Percentiles rank a stretch among this genome's conserved stretches.
phyloP scores from a whole-genome alignment of 768 basidiomycete genomes.

The Hygrophorus pudorinus region DNA sequence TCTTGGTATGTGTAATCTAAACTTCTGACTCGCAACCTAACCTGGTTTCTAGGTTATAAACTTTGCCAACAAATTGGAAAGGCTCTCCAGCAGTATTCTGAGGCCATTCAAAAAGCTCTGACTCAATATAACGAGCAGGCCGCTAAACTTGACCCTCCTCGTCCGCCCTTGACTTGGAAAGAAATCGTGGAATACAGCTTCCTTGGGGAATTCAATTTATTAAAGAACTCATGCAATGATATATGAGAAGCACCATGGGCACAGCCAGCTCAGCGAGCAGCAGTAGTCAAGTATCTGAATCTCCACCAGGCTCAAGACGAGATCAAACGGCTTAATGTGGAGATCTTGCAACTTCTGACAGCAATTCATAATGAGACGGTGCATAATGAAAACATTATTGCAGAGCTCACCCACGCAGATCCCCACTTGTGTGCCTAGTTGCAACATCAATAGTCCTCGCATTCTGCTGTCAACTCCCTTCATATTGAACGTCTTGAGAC shows the following conservation, averaged over 20 bases:
- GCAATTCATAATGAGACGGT: conserved; percentile 16
- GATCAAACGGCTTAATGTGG: conserved; percentile 20
- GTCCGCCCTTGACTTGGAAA: conserved; percentile 14
- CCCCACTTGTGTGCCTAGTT: too few relatives aligned
- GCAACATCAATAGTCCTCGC: too few relatives aligned
- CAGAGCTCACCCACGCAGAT: too few relatives aligned
- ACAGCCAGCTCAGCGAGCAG: conserved; percentile 12
- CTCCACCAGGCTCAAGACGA: conserved; percentile 23
- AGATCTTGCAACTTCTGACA: conserved; percentile 18
- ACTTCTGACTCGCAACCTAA: background rate
- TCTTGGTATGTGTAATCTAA: conserved; percentile 8
- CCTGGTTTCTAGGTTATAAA: conserved; percentile 22
- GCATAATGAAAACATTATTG: too few relatives aligned
- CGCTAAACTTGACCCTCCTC: conserved; percentile 8
- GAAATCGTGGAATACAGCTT: conserved; percentile 13
- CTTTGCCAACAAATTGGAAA: conserved; percentile 23
- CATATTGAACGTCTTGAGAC: too few relatives aligned
- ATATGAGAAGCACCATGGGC: conserved; percentile 22
- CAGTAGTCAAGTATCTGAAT: conserved; percentile 18
- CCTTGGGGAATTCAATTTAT: conserved; percentile 22
- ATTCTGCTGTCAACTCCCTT: too few relatives aligned
- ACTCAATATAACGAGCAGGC: conserved; percentile 22
- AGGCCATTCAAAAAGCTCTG: conserved; percentile 23
- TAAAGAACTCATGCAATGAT: conserved; percentile 20
- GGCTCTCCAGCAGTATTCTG: conserved; percentile 18